Conservation (phyloP, 495 filamentous ascomycete genomes). For the Entonaema liquescens region DNA sequence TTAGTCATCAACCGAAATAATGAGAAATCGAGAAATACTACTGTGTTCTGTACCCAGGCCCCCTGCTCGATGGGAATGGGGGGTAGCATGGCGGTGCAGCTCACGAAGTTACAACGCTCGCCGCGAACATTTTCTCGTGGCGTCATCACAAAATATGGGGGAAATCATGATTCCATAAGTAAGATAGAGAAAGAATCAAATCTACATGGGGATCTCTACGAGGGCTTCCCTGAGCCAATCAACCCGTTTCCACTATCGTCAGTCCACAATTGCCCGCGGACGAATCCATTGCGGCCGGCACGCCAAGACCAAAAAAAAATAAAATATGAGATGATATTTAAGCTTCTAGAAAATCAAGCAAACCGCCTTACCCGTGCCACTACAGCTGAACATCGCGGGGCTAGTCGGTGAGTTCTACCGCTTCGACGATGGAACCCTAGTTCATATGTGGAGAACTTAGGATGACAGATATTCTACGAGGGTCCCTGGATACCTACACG, state of each 20-base stretch:
- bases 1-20: too few species aligned
- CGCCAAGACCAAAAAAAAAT: conserved; percentile 26
- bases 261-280: conserved; percentile 7
- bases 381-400: conserved; percentile 12
- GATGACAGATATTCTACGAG: too few species aligned
- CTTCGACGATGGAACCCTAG: too few species aligned
- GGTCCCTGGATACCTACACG: too few species aligned
- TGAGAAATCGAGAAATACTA: too few species aligned
- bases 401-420: conserved; percentile 14
- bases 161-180: conserved; percentile 2
- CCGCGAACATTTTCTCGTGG: not conserved
- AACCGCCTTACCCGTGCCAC: conserved; percentile 12
- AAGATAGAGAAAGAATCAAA: not conserved
- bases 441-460: too few species aligned
- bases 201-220: not conserved
- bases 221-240: conserved; percentile 19
- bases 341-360: conserved; percentile 9
- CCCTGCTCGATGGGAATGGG: not conserved
- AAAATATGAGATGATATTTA: not conserved
- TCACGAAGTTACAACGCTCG: not conserved
- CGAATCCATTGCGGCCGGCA: conserved; percentile 13
- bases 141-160: not conserved
- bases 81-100: not conserved
- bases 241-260: not conserved
- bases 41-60: not conserved